Evolutionary conservation across 2,329 filamentous ascomycete species (phyloP).

Genomic region (Cadophora sp.): DNA sequence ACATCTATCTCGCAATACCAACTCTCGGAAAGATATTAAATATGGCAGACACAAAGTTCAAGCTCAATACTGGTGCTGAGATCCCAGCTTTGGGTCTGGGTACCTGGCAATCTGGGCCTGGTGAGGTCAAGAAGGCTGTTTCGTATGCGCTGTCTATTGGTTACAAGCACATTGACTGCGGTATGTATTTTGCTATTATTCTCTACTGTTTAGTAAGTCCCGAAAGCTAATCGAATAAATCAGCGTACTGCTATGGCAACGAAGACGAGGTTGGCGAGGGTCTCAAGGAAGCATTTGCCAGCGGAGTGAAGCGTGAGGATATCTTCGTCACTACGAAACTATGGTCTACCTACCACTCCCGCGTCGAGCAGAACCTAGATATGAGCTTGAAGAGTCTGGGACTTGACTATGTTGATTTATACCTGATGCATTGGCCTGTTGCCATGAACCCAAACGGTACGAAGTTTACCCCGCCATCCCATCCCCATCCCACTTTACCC

Average conservation of each 20-base stretch:
- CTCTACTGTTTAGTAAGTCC: background rate
- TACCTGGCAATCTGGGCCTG: slow-evolving; percentile 54
- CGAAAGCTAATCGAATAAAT: slow-evolving; percentile 29
- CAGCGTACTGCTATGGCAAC: slow-evolving; percentile 79
- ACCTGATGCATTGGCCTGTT: slow-evolving; percentile 83
- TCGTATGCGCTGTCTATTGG: slow-evolving; percentile 52
- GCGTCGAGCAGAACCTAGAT: slow-evolving; percentile 72
- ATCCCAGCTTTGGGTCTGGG: slow-evolving; percentile 53
- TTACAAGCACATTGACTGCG: slow-evolving; percentile 61
- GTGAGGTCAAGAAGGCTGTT: slow-evolving; percentile 51
- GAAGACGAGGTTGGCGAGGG: slow-evolving; percentile 84
- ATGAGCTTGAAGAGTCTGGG: slow-evolving; percentile 76
- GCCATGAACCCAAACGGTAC: slow-evolving; percentile 78
- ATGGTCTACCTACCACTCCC: slow-evolving; percentile 77
- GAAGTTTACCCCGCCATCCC: slow-evolving; percentile 31
- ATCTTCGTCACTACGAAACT: slow-evolving; percentile 73
- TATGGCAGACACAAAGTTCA: slow-evolving; percentile 44
- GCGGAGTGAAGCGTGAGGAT: slow-evolving; percentile 67
- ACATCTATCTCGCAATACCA: background rate
- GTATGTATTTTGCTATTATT: slow-evolving; percentile 13
- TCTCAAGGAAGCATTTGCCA: slow-evolving; percentile 65
- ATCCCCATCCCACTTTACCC: slow-evolving; percentile 25
- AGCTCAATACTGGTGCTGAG: slow-evolving; percentile 48
- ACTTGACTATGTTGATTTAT: slow-evolving; percentile 82
- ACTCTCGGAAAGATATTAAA: slow-evolving; percentile 19